Conservation (phyloP, 2,329 filamentous ascomycete species). For the Verticillium nubilum region DNA sequence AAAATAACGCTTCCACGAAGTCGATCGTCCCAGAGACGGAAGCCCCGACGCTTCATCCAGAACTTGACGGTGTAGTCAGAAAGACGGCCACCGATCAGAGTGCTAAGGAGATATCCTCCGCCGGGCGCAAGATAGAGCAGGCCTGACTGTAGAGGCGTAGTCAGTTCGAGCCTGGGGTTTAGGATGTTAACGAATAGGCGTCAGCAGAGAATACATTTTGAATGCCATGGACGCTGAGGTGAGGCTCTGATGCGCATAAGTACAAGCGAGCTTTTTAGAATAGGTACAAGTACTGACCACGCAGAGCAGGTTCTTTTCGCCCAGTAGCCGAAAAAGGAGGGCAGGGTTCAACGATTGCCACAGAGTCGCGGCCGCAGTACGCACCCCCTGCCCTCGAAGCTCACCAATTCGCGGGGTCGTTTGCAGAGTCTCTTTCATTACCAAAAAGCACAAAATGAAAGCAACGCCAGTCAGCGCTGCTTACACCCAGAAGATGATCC, state of each 20-base stretch:
- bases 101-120: conserved; percentile 58
- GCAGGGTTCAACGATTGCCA: conserved; percentile 38
- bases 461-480: conserved; percentile 39
- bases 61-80: conserved; percentile 32
- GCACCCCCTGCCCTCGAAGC: conserved; percentile 45
- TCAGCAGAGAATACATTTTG: too few species aligned
- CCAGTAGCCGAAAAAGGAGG: too few species aligned
- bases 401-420: conserved; percentile 52
- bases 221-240: conserved; percentile 22
- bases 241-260: too few species aligned
- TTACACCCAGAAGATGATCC: too few species aligned
- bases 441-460: conserved; percentile 53
- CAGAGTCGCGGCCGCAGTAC: conserved; percentile 47
- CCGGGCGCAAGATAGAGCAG: conserved; percentile 68
- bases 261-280: conserved; percentile 4
- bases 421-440: conserved; percentile 70
- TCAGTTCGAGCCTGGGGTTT: too few species aligned
- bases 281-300: conserved; percentile 9
- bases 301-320: too few species aligned
- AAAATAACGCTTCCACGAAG: conserved; percentile 54
- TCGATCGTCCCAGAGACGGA: conserved; percentile 63
- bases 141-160: conserved; percentile 32
- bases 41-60: conserved; percentile 36
- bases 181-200: too few species aligned
- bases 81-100: conserved; percentile 54